Percentiles rank a stretch among this genome's conserved stretches.
Conservation (phyloP, 139 green algal genomes). For the Closterium sp. region DNA sequence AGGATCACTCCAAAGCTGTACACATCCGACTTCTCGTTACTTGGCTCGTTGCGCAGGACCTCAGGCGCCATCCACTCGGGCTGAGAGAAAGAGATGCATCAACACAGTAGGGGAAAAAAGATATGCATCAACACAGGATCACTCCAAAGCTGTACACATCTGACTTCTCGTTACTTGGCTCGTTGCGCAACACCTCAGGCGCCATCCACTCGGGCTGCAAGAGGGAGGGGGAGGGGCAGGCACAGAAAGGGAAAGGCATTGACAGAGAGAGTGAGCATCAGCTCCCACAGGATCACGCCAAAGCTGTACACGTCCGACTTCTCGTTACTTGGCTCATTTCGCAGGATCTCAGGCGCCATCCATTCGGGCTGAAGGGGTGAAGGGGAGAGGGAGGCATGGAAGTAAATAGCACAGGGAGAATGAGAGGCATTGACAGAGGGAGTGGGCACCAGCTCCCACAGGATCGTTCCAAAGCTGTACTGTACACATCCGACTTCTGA, state of each 20-base stretch:
- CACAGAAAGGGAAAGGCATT: too few species aligned
- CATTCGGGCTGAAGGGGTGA: constrained; percentile 85
- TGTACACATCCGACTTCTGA: constrained; percentile 80
- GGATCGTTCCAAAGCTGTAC: too few species aligned
- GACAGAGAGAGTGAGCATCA: too few species aligned
- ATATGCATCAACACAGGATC: too few species aligned
- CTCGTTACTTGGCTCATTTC: constrained; percentile 70
- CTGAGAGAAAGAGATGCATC: too few species aligned
- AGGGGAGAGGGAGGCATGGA: too few species aligned
- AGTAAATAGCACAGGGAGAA: too few species aligned
- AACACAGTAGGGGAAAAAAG: too few species aligned
- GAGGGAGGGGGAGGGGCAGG: too few species aligned
- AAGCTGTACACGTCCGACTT: constrained; percentile 84
- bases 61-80: constrained; percentile 91
- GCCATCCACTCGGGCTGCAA: constrained; percentile 87
- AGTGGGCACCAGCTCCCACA: too few species aligned
- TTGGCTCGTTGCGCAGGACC: constrained; percentile 59
- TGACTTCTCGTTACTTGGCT: constrained; percentile 76
- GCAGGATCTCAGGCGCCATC: constrained; percentile 76
- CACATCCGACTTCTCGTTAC: constrained; percentile 84
- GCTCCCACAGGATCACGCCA: constrained; percentile 91
- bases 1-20: constrained; percentile 86
- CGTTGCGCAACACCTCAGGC: constrained; percentile 61
- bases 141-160: constrained; percentile 85
- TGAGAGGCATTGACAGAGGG: too few species aligned